Percentiles rank a stretch among this genome's conserved stretches.
Evolutionary conservation across 306 rosid species (phyloP).

Genomic region (Quercus variabilis): DNA sequence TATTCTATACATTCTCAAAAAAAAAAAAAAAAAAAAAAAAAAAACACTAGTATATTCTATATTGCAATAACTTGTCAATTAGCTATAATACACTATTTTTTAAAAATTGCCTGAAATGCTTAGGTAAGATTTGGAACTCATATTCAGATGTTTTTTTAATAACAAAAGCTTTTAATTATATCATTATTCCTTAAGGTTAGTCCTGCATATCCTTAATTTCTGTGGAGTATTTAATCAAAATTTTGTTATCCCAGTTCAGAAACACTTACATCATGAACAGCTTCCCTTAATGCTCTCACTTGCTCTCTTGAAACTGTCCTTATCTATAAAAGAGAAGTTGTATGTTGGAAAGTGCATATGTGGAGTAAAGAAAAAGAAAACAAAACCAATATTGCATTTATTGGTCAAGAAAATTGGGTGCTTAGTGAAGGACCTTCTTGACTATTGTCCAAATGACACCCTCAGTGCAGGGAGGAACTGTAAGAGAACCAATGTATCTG

Average conservation of each 20-base stretch:
- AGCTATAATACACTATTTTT: too few relatives aligned
- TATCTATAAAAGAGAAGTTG: conserved; percentile 34
- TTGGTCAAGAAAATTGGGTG: not conserved
- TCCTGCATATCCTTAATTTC: not conserved
- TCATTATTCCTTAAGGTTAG: not conserved
- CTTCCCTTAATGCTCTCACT: conserved; percentile 40
- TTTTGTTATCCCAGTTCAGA: not conserved
- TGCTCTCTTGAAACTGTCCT: conserved; percentile 66
- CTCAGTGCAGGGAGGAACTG: conserved; percentile 76
- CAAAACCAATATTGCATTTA: not conserved
- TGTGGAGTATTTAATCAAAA: not conserved
- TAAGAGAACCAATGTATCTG: conserved; percentile 78
- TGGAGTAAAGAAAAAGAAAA: not conserved
- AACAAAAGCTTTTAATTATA: not conserved
- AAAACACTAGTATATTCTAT: too few relatives aligned
- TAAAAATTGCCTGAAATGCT: too few relatives aligned
- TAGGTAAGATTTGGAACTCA: too few relatives aligned
- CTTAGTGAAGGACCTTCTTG: conserved; percentile 42
- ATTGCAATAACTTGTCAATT: too few relatives aligned
- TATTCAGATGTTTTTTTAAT: too few relatives aligned
- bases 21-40: too few relatives aligned
- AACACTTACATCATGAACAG: conserved; percentile 56
- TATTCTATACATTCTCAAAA: too few relatives aligned
- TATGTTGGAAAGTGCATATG: not conserved
- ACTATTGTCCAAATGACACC: conserved; percentile 72